Conservation (phyloP, 352 stramenopile species). For the Phytophthora fragariae region DNA sequence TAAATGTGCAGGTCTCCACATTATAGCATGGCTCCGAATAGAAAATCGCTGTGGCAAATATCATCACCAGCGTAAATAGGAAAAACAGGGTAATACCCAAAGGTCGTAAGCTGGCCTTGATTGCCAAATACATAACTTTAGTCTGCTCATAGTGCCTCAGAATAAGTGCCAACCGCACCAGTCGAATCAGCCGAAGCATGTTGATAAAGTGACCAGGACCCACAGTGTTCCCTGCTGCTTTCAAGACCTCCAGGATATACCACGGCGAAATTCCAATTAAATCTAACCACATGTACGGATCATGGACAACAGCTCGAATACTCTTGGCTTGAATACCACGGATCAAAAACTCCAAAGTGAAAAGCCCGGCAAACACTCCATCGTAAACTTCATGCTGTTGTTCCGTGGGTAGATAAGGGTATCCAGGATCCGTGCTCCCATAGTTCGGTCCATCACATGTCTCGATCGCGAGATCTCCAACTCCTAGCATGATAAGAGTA, state of each 20-base stretch:
- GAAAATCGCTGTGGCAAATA: slow-evolving; percentile 77
- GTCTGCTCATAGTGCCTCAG: slow-evolving; percentile 65
- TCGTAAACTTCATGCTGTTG: slow-evolving; percentile 47
- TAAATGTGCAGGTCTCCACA: slow-evolving; percentile 79
- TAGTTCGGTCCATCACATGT: slow-evolving; percentile 72
- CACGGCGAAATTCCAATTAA: slow-evolving; percentile 62
- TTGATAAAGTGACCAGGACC: slow-evolving; percentile 30
- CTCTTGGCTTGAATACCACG: slow-evolving; percentile 42
- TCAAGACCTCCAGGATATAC: slow-evolving; percentile 52
- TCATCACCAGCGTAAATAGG: slow-evolving; percentile 77
- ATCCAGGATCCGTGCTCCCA: slow-evolving; percentile 60
- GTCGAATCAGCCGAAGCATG: slow-evolving; percentile 57
- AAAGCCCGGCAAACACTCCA: slow-evolving; percentile 54
- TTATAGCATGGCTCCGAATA: slow-evolving; percentile 84
- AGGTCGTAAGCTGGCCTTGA: slow-evolving; percentile 65
- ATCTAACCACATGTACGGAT: slow-evolving; percentile 64
- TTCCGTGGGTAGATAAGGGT: slow-evolving; percentile 57
- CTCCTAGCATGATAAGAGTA: slow-evolving; percentile 62
- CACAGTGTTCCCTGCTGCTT: slow-evolving; percentile 1
- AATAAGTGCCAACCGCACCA: slow-evolving; percentile 58
- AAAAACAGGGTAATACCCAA: slow-evolving; percentile 80
- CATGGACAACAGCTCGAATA: slow-evolving; percentile 36
- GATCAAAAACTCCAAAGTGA: slow-evolving; percentile 62
- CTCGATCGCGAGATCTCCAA: slow-evolving; percentile 55
- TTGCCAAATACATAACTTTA: slow-evolving; percentile 63